Evolutionary conservation across 1,284 basidiomycete species (phyloP).

Genomic region (Bondarzewia mesenterica): DNA sequence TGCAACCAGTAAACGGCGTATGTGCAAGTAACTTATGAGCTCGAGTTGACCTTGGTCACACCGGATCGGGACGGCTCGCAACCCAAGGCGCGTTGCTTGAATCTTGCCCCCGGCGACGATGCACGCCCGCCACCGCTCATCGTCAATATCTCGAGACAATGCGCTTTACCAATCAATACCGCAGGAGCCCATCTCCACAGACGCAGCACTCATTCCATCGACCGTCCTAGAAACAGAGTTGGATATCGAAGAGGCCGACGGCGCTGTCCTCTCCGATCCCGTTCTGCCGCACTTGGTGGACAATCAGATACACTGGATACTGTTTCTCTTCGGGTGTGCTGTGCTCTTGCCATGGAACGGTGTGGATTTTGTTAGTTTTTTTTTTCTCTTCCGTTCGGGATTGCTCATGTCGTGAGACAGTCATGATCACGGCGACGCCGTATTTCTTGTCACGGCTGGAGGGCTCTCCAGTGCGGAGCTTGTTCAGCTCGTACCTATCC

Average conservation of each 20-base stretch:
- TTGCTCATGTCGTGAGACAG: slow-evolving; percentile 26
- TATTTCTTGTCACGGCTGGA: slow-evolving; percentile 63
- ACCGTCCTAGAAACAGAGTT: slow-evolving; percentile 23
- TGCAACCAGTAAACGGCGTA: too few species aligned
- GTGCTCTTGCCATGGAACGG: slow-evolving; percentile 77
- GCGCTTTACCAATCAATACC: slow-evolving; percentile 17
- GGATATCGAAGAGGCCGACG: slow-evolving; percentile 25
- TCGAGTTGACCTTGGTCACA: not conserved
- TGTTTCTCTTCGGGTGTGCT: slow-evolving; percentile 66
- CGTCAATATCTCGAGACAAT: slow-evolving; percentile 2
- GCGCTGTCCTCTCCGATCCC: slow-evolving; percentile 11
- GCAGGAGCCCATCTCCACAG: slow-evolving; percentile 11
- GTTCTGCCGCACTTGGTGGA: slow-evolving; percentile 21
- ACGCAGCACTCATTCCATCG: slow-evolving; percentile 10
- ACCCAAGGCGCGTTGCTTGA: not conserved
- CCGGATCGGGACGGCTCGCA: not conserved
- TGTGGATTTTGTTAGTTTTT: slow-evolving; percentile 29
- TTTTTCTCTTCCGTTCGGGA: too few species aligned
- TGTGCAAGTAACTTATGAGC: too few species aligned
- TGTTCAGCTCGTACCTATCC: slow-evolving; percentile 67
- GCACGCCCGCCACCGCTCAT: slow-evolving; percentile 8
- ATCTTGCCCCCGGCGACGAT: not conserved
- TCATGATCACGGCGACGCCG: slow-evolving; percentile 68
- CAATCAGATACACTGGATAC: slow-evolving; percentile 45
- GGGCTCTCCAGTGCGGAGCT: slow-evolving; percentile 42